Conservation (phyloP, 306 rosid species). For the Vicia sativa region DNA sequence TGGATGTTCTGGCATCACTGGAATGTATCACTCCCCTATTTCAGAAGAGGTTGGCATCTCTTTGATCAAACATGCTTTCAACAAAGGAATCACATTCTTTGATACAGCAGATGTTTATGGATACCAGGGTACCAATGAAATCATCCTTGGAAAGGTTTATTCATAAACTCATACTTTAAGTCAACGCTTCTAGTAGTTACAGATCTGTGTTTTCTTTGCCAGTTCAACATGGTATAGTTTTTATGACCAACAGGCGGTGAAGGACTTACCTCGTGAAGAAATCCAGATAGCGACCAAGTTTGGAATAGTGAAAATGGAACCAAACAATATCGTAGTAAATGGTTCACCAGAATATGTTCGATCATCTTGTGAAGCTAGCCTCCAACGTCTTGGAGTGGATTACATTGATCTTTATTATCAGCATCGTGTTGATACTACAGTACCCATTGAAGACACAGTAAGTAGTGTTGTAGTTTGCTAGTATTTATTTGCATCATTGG, state of each 20-base stretch:
- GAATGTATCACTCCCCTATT: conserved; percentile 58
- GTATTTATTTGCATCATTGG: not conserved
- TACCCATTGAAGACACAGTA: conserved; percentile 82
- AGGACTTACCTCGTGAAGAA: conserved; percentile 70
- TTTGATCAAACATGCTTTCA: conserved; percentile 66
- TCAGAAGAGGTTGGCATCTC: conserved; percentile 63
- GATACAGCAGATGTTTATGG: conserved; percentile 78
- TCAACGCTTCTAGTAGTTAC: not conserved
- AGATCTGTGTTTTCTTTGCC: not conserved
- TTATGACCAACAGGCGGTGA: conserved; percentile 54
- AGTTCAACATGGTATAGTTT: not conserved
- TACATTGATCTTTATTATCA: conserved; percentile 87
- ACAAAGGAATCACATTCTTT: conserved; percentile 75
- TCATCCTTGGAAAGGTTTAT: conserved; percentile 70
- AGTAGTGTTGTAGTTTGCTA: no score
- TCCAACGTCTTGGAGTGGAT: conserved; percentile 68
- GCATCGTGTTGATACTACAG: conserved; percentile 74
- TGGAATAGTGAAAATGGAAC: conserved; percentile 56
- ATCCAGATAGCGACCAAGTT: conserved; percentile 84
- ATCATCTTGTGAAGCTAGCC: conserved; percentile 74
- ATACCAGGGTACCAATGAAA: conserved; percentile 53
- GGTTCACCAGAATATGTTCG: conserved; percentile 85
- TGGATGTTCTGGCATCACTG: conserved; percentile 73
- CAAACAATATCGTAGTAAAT: conserved; percentile 41
- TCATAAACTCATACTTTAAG: not conserved